Evolutionary conservation across 1,139 yeast species (phyloP), one percentile per base, ranked within the genome.

Genomic region (Pichia sp.): DNA sequence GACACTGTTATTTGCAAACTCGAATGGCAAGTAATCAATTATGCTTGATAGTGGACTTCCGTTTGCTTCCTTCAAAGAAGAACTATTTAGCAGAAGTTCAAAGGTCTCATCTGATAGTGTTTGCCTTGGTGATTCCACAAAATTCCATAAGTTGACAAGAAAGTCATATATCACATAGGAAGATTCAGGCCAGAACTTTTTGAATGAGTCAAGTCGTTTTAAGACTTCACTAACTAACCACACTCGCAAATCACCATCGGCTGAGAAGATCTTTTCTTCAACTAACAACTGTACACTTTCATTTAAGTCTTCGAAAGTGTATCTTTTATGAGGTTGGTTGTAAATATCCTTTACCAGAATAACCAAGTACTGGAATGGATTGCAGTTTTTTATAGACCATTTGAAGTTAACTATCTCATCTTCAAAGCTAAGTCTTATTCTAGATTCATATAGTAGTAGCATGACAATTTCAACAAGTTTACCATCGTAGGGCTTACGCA

Each of bases 371-470:
- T 31, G 49, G 38, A 45, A 45, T 5, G 41, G 49, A 8, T 31
- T 31, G 13, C 40, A 31, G n/a, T 45, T 45, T 32, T 45, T 45
- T 8, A 45, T 45, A 15, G 49, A 45, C 49, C 49, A 45, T 15
- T 30, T 45, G 40, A 31, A 45, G 10, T 45, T 45, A 5, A 15
- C 38, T 19, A 45, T 31, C 4, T 45, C 41, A n/a, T 45, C 40
- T 15, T 31, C n/a, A 45, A 26, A 2, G 8, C 11, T 45, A 11
- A 31, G n/a, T 8, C 40, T 26, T 13, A 29, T 6, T 11, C 15
- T 6, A 6, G 40, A n/a, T 31, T 45, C 41, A 32, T n/a, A 45
- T 19, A 45, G 41, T 2, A 45, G 31, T 8, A 31, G 32, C 5
- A 45, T 19, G 7, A 45, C 49, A 45, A 45, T 45, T 15, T 45